phyloP scores from a whole-genome alignment of 192 early-diverging fungal genomes.

The Cladochytrium replicatum region DNA sequence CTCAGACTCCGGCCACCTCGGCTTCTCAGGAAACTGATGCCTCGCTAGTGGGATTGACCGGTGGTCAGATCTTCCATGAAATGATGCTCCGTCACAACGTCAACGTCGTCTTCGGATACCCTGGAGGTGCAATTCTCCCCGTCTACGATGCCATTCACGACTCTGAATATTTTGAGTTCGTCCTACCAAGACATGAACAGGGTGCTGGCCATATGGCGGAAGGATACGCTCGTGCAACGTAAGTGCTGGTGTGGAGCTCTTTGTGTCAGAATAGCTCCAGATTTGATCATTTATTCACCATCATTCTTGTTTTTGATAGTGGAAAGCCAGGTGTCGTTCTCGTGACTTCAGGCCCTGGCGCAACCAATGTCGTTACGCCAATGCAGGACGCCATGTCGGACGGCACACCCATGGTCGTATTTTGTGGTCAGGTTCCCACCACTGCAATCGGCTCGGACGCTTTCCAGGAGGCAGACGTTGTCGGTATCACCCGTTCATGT shows the following conservation, averaged over 20 bases:
- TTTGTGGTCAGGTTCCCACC: slow-evolving; percentile 88
- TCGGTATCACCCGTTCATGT: slow-evolving; percentile 91
- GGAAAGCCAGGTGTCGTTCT: slow-evolving; percentile 69
- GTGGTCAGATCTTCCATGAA: slow-evolving; percentile 97
- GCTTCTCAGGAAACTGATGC: slow-evolving; percentile 49
- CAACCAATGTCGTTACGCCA: slow-evolving; percentile 94
- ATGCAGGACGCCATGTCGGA: slow-evolving; percentile 95
- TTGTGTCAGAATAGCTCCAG: not conserved
- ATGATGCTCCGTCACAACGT: slow-evolving; percentile 95
- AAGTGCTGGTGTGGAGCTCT: too few species aligned
- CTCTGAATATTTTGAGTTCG: slow-evolving; percentile 89
- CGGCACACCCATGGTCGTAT: slow-evolving; percentile 92
- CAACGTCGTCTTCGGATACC: slow-evolving; percentile 94
- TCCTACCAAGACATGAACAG: slow-evolving; percentile 95
- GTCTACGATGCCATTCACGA: slow-evolving; percentile 98
- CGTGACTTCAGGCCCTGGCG: slow-evolving; percentile 93
- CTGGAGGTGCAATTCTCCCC: slow-evolving; percentile 95
- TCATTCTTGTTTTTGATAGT: slow-evolving; percentile 27
- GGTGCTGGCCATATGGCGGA: slow-evolving; percentile 99
- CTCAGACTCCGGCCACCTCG: too few species aligned
- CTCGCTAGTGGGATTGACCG: slow-evolving; percentile 90
- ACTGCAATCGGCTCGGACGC: slow-evolving; percentile 88
- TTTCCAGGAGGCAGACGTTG: slow-evolving; percentile 97
- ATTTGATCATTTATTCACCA: slow-evolving; percentile 3
- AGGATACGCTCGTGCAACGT: slow-evolving; percentile 86